phyloP scores from a whole-genome alignment of 441 rosid species.

The Gossypium schwendimanii region DNA sequence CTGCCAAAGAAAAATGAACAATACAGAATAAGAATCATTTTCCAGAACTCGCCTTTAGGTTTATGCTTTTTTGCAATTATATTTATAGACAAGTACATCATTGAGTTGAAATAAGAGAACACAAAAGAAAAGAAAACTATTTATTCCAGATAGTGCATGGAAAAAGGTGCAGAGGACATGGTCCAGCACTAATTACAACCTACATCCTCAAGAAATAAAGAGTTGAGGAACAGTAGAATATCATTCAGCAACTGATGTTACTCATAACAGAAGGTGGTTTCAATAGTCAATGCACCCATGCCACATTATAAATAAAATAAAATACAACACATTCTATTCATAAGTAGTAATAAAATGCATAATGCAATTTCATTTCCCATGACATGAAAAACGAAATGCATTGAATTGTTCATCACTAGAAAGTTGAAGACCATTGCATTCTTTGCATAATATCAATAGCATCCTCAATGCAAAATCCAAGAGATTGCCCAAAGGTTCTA shows the following conservation, averaged over 20 bases:
- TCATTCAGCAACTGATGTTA: neutral
- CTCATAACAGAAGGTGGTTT: neutral
- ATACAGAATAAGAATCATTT: neutral
- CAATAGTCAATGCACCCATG: neutral
- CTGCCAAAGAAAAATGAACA: neutral
- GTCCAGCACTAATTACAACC: neutral
- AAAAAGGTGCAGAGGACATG: neutral
- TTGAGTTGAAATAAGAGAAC: neutral
- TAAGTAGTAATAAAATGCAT: neutral
- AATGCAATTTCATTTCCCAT: neutral
- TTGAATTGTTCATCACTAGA: conserved; percentile 2
- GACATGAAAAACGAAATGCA: conserved; percentile 1
- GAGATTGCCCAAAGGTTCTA: conserved; percentile 42
- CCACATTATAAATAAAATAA: neutral
- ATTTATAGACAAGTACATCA: neutral
- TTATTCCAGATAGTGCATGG: neutral
- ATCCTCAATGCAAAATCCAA: too few species aligned
- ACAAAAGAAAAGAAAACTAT: neutral
- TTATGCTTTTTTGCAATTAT: neutral
- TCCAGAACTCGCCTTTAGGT: neutral
- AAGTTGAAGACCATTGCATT: neutral
- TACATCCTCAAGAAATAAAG: neutral
- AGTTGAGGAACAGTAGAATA: neutral
- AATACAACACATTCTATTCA: neutral
- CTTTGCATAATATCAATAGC: too few species aligned